Conservation (phyloP, 2,329 filamentous ascomycete genomes). For the Sclerotinia minor region DNA sequence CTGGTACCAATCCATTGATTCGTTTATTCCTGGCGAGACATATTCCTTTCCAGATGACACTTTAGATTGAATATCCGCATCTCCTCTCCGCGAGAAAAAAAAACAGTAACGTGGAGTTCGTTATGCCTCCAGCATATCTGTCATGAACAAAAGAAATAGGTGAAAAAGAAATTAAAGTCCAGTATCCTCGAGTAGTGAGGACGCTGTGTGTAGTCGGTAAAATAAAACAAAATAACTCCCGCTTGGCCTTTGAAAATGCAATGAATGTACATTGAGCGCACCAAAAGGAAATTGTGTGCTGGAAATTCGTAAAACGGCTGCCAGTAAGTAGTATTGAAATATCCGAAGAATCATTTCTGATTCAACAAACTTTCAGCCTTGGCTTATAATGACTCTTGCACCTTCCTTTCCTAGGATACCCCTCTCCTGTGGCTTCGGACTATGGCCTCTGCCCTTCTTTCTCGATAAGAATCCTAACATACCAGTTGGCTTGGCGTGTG, state of each 20-base stretch:
- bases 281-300: not conserved
- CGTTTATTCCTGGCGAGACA: not conserved
- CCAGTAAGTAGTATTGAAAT: not conserved
- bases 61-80: not conserved
- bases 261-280: conserved; percentile 20
- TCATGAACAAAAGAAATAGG: conserved; percentile 17
- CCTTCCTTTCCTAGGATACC: conserved; percentile 95
- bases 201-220: not conserved
- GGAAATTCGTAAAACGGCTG: not conserved
- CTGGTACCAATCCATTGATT: not conserved
- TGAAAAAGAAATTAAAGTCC: conserved; percentile 14
- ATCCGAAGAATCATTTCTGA: conserved; percentile 12
- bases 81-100: not conserved
- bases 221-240: conserved; percentile 16
- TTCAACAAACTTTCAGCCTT: conserved; percentile 14
- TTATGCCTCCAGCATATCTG: conserved; percentile 17
- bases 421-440: conserved; percentile 90
- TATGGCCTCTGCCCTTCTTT: conserved; percentile 87
- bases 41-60: not conserved
- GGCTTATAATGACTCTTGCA: conserved; percentile 74
- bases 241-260: conserved; percentile 19
- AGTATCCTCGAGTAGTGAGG: conserved; percentile 13
- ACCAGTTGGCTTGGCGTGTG: conserved; percentile 63
- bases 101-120: conserved; percentile 12
- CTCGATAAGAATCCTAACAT: conserved; percentile 88